Conservation (phyloP, 1,284 basidiomycete genomes). For the Flammula alnicola region DNA sequence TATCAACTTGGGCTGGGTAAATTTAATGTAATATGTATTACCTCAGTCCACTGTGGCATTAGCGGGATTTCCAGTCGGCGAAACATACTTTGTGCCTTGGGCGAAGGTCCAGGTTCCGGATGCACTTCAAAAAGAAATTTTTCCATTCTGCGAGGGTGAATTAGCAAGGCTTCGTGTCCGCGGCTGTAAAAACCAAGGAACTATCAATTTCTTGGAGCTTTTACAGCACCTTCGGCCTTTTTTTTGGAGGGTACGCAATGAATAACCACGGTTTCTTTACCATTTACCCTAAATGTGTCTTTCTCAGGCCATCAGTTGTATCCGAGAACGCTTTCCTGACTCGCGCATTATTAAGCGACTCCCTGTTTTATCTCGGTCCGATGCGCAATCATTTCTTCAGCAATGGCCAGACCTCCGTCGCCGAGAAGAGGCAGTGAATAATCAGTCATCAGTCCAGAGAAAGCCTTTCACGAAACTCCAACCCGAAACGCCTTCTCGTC, state of each 20-base stretch:
- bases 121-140: slow-evolving; percentile 6
- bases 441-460: neutral
- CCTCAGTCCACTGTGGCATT: slow-evolving; percentile 6
- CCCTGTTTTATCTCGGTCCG: neutral
- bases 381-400: neutral
- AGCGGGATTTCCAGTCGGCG: slow-evolving; percentile 13
- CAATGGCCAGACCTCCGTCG: neutral
- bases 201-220: slow-evolving; percentile 10
- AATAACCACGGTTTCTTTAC: neutral
- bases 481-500: slow-evolving; percentile 7
- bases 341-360: neutral
- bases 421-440: neutral
- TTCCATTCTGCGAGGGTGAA: slow-evolving; percentile 6
- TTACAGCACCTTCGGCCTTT: slow-evolving; percentile 9
- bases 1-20: neutral
- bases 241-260: slow-evolving; percentile 10
- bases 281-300: neutral
- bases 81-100: slow-evolving; percentile 13
- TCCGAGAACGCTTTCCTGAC: slow-evolving; percentile 2
- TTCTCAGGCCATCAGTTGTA: slow-evolving; percentile 4
- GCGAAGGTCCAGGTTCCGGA: slow-evolving; percentile 6
- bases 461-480: slow-evolving; percentile 7
- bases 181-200: slow-evolving; percentile 7
- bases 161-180: slow-evolving; percentile 2
- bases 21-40: neutral